Base-by-base conservation (phyloP, 257 asterid genomes). In the Gentiana macrophylla region DNA sequence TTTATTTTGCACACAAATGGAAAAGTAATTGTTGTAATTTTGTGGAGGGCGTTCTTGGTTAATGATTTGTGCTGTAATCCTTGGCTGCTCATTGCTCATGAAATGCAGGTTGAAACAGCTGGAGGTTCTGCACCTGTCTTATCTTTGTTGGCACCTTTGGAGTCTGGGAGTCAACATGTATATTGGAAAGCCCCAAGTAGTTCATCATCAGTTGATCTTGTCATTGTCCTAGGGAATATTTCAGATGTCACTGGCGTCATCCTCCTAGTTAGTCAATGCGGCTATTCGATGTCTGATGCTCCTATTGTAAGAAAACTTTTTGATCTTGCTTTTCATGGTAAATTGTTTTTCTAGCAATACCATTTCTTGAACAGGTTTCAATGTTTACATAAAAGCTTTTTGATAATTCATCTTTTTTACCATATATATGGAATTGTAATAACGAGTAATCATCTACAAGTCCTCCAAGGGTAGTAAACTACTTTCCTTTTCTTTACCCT, bases 231-330 rank as follows among this genome's bases (percentile, higher is more conserved):
- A 38, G 52, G 80, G 52, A 79, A 83, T 70, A 67, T 77, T 54
- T 91, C 97, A 62, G 95, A 85, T 80, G 98, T 91, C 68, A 71
- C 92, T 37, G 98, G 90, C 72, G 94, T 83, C 58, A 75, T 81
- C 66, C 87, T 91, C 66, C 69, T 91, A 47, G 86, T 91, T 62
- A 87, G 97, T 77, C 84, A 94, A 49, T 87, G 95, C 75, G 97
- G 98, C 76, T 91, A 83, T 78, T 87, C 93, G 12, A 63, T 74
- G 71, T 75, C 89, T 24, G 97, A 87, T 72, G 88, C 93, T 67
- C 97, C 98, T 38, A 79, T 77, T 57, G 98, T 91, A 87, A 87
- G 98, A 73, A 62, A 72, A 41, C 67, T 50, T 38, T 52, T 50
- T 53, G 33, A 41, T 37, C 3, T 7, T 45, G 51, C 41, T 36